Percentiles rank a stretch among this genome's conserved stretches.
phyloP scores from a whole-genome alignment of 495 filamentous ascomycete species.

The Halenospora varia region DNA sequence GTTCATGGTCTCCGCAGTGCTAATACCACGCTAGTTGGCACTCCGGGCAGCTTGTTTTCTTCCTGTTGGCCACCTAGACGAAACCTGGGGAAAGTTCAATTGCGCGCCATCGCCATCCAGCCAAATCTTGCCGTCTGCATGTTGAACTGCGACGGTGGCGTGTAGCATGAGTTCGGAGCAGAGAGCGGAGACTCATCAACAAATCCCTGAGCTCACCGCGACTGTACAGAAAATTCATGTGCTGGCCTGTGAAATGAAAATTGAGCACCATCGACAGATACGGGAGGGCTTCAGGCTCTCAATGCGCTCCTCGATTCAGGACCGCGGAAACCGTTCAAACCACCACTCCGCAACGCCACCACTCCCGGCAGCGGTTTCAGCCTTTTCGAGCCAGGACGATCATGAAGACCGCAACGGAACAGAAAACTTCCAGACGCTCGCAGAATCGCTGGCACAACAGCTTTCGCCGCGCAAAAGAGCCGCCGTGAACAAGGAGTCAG shows the following conservation, averaged over 20 bases:
- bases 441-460: no score
- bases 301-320: not conserved
- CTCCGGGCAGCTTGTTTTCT: not conserved
- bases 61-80: not conserved
- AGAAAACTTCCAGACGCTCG: no score
- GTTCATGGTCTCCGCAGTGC: not conserved
- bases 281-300: not conserved
- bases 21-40: not conserved
- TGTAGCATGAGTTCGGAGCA: not conserved
- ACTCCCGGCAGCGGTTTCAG: not conserved
- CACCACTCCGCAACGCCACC: no score
- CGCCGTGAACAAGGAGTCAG: not conserved
- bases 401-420: not conserved
- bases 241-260: no score
- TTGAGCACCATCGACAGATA: no score
- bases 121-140: not conserved
- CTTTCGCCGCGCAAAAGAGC: not conserved
- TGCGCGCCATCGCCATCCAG: not conserved
- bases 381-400: not conserved
- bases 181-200: not conserved
- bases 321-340: no score
- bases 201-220: not conserved
- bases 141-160: not conserved
- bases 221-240: no score
- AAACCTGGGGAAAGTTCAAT: conserved; percentile 1